Evolutionary conservation across 352 stramenopile species (phyloP), one percentile per base, ranked within the genome.

Genomic region (Blastocystis sp.): DNA sequence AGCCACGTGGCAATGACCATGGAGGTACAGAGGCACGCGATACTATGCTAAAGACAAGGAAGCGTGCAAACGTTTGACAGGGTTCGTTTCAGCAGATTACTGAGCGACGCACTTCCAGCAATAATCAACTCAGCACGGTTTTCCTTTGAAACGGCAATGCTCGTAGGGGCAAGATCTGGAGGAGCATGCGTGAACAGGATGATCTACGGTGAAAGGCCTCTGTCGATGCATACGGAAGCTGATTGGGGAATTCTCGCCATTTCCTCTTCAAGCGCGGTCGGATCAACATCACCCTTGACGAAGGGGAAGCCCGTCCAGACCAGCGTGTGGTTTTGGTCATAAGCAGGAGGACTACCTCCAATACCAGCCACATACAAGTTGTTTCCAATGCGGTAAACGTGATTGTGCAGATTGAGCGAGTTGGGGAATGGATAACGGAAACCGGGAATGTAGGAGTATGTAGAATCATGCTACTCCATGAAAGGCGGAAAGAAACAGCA

Each of bases 381-480:
- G 19, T 67, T 34, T n/a, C 10, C 21, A 9, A 84, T 41, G 23
- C 21, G 5, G 9, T 69, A 14, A 9, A 84, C 34, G 52, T 19
- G 53, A 56, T 84, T 69, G 61, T 84, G 74, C 11, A 62, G 34
- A 23, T 84, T 84, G 48, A 56, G 5, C 17, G n/a, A 53, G 19
- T 52, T 23, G 17, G 5, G 0, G n/a, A 0, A 28, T 52, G 2
- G 52, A 66, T 59, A 5, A 17, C 38, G n/a, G 7, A n/a, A 34
- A 34, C 34, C 19, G 2, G 17, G 9, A 70, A 69, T 59, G 69
- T 69, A 52, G 52, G 19, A 74, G 7, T 66, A 34, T 21, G 60
- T 59, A 48, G 45, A 67, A 52, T 84, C 74, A 70, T 84, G 74
- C 74, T 84, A 84, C 41, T 17, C 28, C 23, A 11, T 41, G 53